A percentile compares a stretch with the other conserved stretches of the same genome.
Evolutionary conservation across 2,329 filamentous ascomycete species (phyloP).

Genomic region (Epichloe gansuensis): DNA sequence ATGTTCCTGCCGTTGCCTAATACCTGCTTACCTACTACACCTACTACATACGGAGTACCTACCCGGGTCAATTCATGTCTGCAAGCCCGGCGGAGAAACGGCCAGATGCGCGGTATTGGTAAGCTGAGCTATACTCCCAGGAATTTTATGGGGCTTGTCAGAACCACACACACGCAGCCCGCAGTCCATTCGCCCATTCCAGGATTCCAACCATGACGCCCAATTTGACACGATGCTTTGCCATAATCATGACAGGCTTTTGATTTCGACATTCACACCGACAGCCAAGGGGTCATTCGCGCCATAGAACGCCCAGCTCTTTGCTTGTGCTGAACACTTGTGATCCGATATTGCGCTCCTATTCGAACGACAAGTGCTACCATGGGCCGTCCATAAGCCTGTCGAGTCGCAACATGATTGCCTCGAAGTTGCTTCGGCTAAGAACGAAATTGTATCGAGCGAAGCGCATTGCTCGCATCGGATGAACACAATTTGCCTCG

Average conservation of each 20-base stretch:
- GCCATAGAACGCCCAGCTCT: background rate
- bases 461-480: background rate
- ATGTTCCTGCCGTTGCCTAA: no score
- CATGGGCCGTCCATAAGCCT: background rate
- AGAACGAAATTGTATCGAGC: background rate
- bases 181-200: background rate
- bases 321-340: background rate
- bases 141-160: background rate
- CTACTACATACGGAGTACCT: no score
- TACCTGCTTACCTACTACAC: no score
- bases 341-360: background rate
- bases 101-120: background rate
- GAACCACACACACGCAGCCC: background rate
- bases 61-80: no score
- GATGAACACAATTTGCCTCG: background rate
- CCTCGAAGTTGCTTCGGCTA: background rate
- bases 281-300: background rate
- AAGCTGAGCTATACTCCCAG: background rate
- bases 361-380: background rate
- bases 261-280: background rate
- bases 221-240: background rate
- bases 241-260: background rate
- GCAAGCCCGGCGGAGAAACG: no score
- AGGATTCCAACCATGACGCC: background rate
- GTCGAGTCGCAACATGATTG: constrained; percentile 1